phyloP scores from a whole-genome alignment of 345 rosid species.

The Noccaea caerulescens region DNA sequence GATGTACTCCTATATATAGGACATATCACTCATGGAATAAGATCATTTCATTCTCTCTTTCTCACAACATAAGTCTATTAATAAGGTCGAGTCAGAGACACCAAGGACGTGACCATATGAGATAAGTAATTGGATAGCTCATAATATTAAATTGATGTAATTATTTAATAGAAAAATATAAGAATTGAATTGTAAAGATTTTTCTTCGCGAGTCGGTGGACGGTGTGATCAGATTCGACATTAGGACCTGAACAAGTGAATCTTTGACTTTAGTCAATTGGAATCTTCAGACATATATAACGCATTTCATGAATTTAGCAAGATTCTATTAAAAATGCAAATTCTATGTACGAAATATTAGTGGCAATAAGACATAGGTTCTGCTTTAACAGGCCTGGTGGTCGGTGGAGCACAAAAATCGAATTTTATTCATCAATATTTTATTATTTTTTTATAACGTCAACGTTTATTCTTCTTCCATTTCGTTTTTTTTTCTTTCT shows the following conservation, averaged over 20 bases:
- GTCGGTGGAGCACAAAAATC: not conserved
- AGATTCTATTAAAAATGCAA: conserved; percentile 8
- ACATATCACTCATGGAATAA: no score
- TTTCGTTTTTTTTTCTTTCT: conserved; percentile 4
- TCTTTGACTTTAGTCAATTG: conserved; percentile 42
- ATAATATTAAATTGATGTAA: not conserved
- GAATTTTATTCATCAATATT: not conserved
- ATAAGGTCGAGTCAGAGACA: conserved; percentile 38
- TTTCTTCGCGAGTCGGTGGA: conserved; percentile 35
- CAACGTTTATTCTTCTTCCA: conserved; percentile 17
- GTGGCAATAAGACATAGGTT: no score
- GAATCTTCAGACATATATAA: conserved; percentile 19
- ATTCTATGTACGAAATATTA: not conserved
- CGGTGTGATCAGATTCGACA: conserved; percentile 32
- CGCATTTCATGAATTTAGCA: conserved; percentile 1
- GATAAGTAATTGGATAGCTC: conserved; percentile 23
- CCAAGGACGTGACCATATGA: conserved; percentile 14
- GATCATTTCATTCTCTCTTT: no score
- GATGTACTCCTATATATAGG: no score
- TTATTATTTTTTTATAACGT: not conserved
- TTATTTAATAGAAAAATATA: not conserved
- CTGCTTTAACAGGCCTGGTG: not conserved
- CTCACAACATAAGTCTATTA: not conserved
- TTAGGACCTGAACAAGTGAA: conserved; percentile 20
- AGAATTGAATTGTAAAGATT: not conserved